Base-by-base conservation (phyloP, 164 flowering plant species). In the Aristolochia californica region DNA sequence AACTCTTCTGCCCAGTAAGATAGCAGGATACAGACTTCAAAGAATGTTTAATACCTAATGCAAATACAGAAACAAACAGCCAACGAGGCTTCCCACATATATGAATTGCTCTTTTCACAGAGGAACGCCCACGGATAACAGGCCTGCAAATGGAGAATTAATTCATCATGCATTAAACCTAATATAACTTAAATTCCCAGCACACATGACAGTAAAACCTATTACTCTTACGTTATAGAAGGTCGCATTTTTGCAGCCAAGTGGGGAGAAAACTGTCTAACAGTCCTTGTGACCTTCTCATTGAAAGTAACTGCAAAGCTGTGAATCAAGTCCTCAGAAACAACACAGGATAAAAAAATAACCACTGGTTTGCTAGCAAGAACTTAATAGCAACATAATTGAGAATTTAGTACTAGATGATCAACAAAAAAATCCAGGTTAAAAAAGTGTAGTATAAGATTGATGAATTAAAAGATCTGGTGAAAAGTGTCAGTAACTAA, bases 181-280 rank as follows among this genome's bases (percentile, higher is more conserved):
- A 34, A 4, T 3, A 34, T 34, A 12, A 34, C n/a, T 34, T 12
- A 34, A 34, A 34, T 13, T 23, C 40, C 17, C 20, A 24, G 48
- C 45, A 3, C 23, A 52, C 8, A 8, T 16, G 30, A n/a, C 22
- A 20, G 24, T 12, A 17, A 12, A 56, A 1, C 28, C 43, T 27
- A 16, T n/a, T 47, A 64, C 17, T 77, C 88, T 74, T 70, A 94
- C 97, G 83, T 84, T 20, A 78, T 82, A 48, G 96, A 83, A 59
- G 99, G 93, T 70, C 96, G 87, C 96, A 94, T 84, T 68, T 90
- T 90, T 60, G 97, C 95, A 50, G 97, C 99, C 62, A 94, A 70
- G 72, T 94, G 97, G 18, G 99, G 99, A 67, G 97, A 94, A 61
- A 90, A 79, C 77, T 79, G 85, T 66, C 97, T 83, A 62, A 94